A percentile compares a stretch with the other conserved stretches of the same genome.
Evolutionary conservation across 257 asterid species (phyloP).

Genomic region (Misopates orontium): DNA sequence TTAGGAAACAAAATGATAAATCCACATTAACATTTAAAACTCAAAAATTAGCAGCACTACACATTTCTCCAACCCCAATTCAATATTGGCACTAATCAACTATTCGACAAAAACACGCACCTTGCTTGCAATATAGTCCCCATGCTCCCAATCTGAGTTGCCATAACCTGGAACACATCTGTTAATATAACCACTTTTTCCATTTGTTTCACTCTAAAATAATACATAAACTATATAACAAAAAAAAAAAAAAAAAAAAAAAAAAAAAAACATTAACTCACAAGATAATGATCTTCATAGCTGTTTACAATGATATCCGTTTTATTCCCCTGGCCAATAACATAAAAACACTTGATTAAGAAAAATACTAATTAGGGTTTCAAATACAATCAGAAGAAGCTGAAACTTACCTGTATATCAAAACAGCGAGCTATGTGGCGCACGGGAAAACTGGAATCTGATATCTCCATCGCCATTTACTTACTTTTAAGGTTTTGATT

Average conservation of each 20-base stretch:
- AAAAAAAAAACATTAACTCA: slow-evolving; percentile 36
- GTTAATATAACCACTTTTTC: neutral
- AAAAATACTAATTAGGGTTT: neutral
- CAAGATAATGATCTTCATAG: slow-evolving; percentile 78
- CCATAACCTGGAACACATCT: slow-evolving; percentile 58
- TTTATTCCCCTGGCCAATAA: slow-evolving; percentile 56
- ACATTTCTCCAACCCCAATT: neutral
- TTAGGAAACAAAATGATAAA: neutral
- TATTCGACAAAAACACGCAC: slow-evolving; percentile 29
- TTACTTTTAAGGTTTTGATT: too few relatives aligned
- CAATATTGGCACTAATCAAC: neutral
- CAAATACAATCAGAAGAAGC: slow-evolving; percentile 16
- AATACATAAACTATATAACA: neutral
- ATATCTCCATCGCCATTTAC: slow-evolving; percentile 31
- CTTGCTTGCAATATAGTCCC: slow-evolving; percentile 91
- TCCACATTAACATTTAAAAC: neutral
- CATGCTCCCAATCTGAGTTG: slow-evolving; percentile 94
- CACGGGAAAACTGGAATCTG: slow-evolving; percentile 39
- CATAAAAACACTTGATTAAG: neutral
- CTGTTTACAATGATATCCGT: slow-evolving; percentile 78
- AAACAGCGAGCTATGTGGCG: slow-evolving; percentile 37
- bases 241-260: neutral
- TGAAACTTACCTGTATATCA: slow-evolving; percentile 45
- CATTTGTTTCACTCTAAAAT: neutral
- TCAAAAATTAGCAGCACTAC: neutral